phyloP scores from a whole-genome alignment of 345 rosid species.

The Nephelium lappaceum region DNA sequence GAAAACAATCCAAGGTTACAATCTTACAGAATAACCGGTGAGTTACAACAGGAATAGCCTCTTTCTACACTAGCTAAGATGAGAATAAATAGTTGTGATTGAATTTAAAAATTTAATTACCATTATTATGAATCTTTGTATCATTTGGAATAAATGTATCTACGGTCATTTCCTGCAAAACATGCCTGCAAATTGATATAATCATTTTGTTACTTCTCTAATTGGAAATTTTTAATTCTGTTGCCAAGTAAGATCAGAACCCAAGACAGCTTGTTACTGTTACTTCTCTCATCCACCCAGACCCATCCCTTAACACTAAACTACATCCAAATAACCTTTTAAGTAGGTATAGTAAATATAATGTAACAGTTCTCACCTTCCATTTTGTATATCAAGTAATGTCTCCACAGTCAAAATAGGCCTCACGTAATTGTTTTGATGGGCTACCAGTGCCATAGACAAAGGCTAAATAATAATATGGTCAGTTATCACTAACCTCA shows the following conservation, averaged over 20 bases:
- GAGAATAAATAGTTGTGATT: constrained; percentile 17
- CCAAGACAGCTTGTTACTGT: background rate
- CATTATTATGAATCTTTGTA: constrained; percentile 64
- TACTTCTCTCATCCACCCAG: constrained; percentile 1
- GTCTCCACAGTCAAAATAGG: constrained; percentile 78
- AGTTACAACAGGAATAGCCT: background rate
- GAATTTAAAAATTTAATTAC: constrained; percentile 38
- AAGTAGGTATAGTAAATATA: background rate
- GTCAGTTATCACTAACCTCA: constrained; percentile 15
- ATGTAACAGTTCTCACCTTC: constrained; percentile 56
- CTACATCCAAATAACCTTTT: background rate
- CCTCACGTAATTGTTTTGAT: constrained; percentile 87
- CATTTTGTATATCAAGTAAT: constrained; percentile 75
- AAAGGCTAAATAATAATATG: constrained; percentile 52
- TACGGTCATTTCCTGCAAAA: constrained; percentile 97
- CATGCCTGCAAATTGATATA: constrained; percentile 60
- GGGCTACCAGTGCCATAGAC: constrained; percentile 86
- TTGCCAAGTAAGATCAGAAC: constrained; percentile 5
- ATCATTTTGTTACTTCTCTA: background rate
- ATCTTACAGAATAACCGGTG: background rate
- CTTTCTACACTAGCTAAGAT: constrained; percentile 4
- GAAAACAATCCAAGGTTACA: constrained; percentile 34
- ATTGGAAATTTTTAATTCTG: background rate
- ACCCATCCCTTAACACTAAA: background rate
- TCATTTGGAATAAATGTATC: constrained; percentile 96